Base-by-base conservation (phyloP, 2,329 filamentous ascomycete species). In the Phialemoniopsis sp. region DNA sequence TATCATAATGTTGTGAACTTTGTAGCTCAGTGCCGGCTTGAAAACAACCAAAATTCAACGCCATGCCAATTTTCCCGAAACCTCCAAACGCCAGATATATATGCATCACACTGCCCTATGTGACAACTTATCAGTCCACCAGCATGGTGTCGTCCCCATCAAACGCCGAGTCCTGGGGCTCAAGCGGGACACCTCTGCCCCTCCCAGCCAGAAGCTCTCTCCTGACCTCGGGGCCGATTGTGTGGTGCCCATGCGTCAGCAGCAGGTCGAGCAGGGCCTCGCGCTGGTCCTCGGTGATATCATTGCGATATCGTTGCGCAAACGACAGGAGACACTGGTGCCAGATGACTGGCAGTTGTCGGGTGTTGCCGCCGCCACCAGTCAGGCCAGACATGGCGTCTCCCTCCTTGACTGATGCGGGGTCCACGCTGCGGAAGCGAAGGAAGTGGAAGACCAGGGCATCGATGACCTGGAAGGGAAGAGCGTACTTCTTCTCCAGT, bases 381-480 rank as follows among this genome's bases (percentile, higher is more conserved):
- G 35, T 78, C 75, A 26, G 10, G 21, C 21, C 21, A 10, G 21
- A 26, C 21, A 26, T 26, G 21, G 60, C 67, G 40, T 85, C 81
- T 5, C 59, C 64, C 26, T 68, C 68, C 37, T 70, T 68, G 14
- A 75, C 71, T 10, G 70, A 68, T 3, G 73, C 70, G 3, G 80
- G 76, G 45, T 87, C 82, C 18, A 79, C 74, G 38, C 78, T 85
- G 28, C 87, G 78, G 70, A 95, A 96, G 13, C 93, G 85, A 46
- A 97, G 63, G 63, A 98, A 98, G 63, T 98, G 91, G 69, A 97
- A 97, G 9, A 98, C 93, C 2, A 97, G 71, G 3, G 89, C 85
- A 53, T 98, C 93, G 36, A 98, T 82, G 39, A 95, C 91, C 63
- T 94, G 91, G 68, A 87, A 96, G 0, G 91, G 93, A 10, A 98